Evolutionary conservation across 176 grass and related monocot genomes (phyloP).

Genomic region (Carex cristatella): DNA sequence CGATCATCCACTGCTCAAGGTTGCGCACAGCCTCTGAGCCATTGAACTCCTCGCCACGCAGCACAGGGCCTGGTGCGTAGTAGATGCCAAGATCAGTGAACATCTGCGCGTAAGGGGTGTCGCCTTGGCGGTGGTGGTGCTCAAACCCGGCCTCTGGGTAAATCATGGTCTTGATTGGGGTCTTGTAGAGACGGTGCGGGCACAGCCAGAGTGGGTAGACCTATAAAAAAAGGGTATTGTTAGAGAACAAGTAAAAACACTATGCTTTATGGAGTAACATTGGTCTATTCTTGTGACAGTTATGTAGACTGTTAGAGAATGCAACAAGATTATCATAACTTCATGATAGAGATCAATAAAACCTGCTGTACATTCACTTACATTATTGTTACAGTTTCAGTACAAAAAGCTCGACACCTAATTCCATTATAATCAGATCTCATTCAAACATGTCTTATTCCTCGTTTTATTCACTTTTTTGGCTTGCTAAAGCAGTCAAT

Average conservation of each 20-base stretch:
- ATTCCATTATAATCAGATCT: not conserved
- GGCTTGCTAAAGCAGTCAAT: not conserved
- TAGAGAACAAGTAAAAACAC: not conserved
- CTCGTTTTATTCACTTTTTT: not conserved
- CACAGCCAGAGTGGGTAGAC: constrained; percentile 92
- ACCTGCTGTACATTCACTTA: not conserved
- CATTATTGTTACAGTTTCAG: not conserved
- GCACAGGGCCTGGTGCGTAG: constrained; percentile 53
- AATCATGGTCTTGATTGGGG: constrained; percentile 84
- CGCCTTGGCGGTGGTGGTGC: constrained; percentile 77
- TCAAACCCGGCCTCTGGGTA: constrained; percentile 85
- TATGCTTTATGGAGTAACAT: not conserved
- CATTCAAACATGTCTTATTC: not conserved
- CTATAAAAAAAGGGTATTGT: constrained; percentile 22
- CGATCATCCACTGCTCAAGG: constrained; percentile 82
- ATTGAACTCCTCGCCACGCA: constrained; percentile 64
- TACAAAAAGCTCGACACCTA: not conserved
- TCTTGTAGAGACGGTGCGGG: constrained; percentile 87
- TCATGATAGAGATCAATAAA: not conserved
- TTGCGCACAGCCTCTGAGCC: constrained; percentile 53
- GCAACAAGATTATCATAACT: not conserved
- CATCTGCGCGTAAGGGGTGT: constrained; percentile 87
- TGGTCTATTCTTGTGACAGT: not conserved
- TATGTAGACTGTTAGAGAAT: not conserved
- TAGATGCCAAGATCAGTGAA: constrained; percentile 86